Evolutionary conservation across 2,329 filamentous ascomycete genomes (phyloP).

Genomic region (Metarhizium guizhouense): DNA sequence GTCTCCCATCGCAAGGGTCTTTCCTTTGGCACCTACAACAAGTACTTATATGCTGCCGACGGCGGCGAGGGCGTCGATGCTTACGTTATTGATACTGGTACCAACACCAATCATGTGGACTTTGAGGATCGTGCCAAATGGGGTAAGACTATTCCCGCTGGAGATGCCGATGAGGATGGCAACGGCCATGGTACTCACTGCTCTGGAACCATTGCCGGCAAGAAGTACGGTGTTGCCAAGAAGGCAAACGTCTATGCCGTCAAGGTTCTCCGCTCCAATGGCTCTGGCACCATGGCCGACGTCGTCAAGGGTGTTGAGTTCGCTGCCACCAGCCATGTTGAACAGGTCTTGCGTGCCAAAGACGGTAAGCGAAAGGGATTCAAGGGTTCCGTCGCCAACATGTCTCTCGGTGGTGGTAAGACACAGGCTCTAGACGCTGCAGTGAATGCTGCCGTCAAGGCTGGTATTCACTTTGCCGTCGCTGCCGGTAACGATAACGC

Average conservation of each 20-base stretch:
- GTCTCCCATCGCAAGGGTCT: constrained; percentile 88
- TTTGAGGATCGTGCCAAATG: constrained; percentile 93
- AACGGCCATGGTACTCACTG: constrained; percentile 99
- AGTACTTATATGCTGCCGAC: constrained; percentile 85
- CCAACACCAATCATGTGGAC: constrained; percentile 88
- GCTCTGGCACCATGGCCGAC: constrained; percentile 96
- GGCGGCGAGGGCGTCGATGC: constrained; percentile 97
- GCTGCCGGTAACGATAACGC: constrained; percentile 98
- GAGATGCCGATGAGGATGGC: constrained; percentile 82
- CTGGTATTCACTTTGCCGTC: constrained; percentile 94
- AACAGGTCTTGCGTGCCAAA: constrained; percentile 72
- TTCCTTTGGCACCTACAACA: constrained; percentile 91
- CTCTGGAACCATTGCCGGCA: constrained; percentile 94
- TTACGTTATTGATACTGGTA: constrained; percentile 97
- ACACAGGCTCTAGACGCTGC: constrained; percentile 82
- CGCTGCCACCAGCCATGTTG: constrained; percentile 71
- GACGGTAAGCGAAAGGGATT: constrained; percentile 87
- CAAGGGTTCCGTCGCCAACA: constrained; percentile 99
- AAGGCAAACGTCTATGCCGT: constrained; percentile 95
- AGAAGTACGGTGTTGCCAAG: constrained; percentile 99
- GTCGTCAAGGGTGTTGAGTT: constrained; percentile 98
- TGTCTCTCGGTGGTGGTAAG: constrained; percentile 98
- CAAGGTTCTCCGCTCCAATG: constrained; percentile 96
- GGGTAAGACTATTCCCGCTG: constrained; percentile 89
- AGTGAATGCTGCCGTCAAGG: constrained; percentile 86